These are phyloP conservation scores for Candida boidinii DNA, from an alignment of 805 yeast genomes.

Conservation along the genomic window DNA sequence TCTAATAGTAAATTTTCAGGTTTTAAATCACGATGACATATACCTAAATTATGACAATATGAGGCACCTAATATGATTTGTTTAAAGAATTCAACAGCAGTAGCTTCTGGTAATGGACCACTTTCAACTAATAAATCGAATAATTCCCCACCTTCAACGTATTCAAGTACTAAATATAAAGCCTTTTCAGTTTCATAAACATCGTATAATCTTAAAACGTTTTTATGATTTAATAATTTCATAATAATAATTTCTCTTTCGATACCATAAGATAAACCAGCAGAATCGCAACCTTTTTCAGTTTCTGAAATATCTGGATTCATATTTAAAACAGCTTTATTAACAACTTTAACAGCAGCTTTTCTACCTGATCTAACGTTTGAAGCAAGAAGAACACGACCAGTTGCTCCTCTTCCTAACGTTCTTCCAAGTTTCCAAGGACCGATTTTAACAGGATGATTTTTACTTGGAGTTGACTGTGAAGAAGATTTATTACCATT, in stretches of 20 bases:
- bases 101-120: conserved; percentile 82
- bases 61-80: conserved; percentile 61
- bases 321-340: conserved; percentile 62
- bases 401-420: conserved; percentile 93
- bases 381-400: conserved; percentile 87
- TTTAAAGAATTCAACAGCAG: conserved; percentile 81
- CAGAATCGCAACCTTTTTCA: conserved; percentile 35
- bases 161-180: conserved; percentile 81
- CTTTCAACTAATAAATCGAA: conserved; percentile 85
- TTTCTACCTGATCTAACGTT: conserved; percentile 77
- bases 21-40: conserved; percentile 72
- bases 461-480: conserved; percentile 14
- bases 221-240: conserved; percentile 73
- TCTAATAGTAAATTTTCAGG: conserved; percentile 77
- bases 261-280: conserved; percentile 70
- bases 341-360: conserved; percentile 95
- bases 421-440: conserved; percentile 97
- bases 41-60: conserved; percentile 58
- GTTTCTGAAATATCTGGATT: conserved; percentile 12
- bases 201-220: conserved; percentile 70
- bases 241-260: conserved; percentile 80
- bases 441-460: conserved; percentile 54
- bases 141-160: conserved; percentile 95
- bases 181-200: conserved; percentile 86
- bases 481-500: conserved; percentile 1